phyloP scores from a whole-genome alignment of 306 rosid genomes.

The Argentina anserina region DNA sequence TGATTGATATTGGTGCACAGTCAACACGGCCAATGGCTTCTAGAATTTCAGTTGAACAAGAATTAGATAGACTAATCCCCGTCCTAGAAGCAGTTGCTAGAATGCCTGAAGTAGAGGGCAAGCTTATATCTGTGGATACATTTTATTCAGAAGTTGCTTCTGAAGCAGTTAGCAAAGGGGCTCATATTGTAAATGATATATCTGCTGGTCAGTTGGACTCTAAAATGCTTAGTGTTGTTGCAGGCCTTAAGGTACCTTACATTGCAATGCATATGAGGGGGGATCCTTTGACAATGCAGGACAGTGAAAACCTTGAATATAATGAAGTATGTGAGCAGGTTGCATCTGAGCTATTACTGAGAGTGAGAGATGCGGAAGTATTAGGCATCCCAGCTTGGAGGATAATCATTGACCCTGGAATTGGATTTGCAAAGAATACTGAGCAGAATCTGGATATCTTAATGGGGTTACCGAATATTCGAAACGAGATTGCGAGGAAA shows the following conservation, averaged over 20 bases:
- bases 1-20: conserved; percentile 89
- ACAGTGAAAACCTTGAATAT: conserved; percentile 57
- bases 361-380: conserved; percentile 62
- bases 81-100: conserved; percentile 64
- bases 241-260: conserved; percentile 80
- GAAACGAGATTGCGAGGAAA: conserved; percentile 49
- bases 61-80: conserved; percentile 66
- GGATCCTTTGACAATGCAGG: conserved; percentile 81
- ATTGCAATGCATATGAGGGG: conserved; percentile 98
- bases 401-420: conserved; percentile 77
- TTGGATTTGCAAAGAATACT: conserved; percentile 80
- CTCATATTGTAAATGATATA: conserved; percentile 71
- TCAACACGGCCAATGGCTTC: conserved; percentile 80
- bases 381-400: conserved; percentile 92
- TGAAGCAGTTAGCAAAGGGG: conserved; percentile 82
- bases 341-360: conserved; percentile 55
- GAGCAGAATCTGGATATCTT: conserved; percentile 68
- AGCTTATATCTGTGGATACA: conserved; percentile 80
- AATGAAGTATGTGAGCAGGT: conserved; percentile 65
- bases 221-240: conserved; percentile 65
- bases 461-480: conserved; percentile 51
- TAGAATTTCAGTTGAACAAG: conserved; percentile 64
- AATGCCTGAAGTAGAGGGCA: conserved; percentile 74
- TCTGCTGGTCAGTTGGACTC: conserved; percentile 73
- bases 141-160: conserved; percentile 76